Evolutionary conservation across 2,329 filamentous ascomycete genomes (phyloP).

Genomic region (Coniochaeta ligniaria): DNA sequence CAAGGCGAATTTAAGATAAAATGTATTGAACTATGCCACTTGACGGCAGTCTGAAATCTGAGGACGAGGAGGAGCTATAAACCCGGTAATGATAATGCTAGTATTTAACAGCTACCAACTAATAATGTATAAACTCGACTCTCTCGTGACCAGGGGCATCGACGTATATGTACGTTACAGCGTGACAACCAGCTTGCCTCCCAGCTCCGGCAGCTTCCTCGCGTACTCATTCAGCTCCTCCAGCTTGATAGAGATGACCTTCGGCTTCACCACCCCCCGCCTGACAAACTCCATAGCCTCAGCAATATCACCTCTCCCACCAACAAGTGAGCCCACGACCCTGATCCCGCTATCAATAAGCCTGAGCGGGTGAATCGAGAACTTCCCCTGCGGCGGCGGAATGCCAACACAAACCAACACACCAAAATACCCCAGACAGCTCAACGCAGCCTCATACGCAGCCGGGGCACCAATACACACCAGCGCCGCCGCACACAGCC

Average conservation of each 20-base stretch:
- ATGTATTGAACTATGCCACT: no score
- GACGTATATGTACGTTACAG: no score
- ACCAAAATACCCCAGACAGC: conserved; percentile 27
- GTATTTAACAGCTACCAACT: no score
- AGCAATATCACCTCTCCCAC: conserved; percentile 27
- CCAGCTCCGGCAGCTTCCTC: background rate
- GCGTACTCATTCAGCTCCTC: conserved; percentile 11
- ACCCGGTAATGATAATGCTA: no score
- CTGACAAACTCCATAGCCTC: conserved; percentile 32
- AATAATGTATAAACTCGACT: no score
- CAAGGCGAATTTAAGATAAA: no score
- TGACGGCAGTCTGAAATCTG: no score
- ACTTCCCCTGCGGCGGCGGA: conserved; percentile 15
- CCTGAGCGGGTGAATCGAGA: conserved; percentile 22
- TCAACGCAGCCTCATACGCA: conserved; percentile 26
- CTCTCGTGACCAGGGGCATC: no score
- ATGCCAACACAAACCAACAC: conserved; percentile 32
- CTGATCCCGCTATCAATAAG: conserved; percentile 26
- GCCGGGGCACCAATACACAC: conserved; percentile 19
- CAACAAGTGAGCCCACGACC: conserved; percentile 27
- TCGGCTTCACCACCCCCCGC: conserved; percentile 22
- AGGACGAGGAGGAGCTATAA: no score
- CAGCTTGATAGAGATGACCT: conserved; percentile 15
- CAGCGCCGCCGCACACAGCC: conserved; percentile 19
- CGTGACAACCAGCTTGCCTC: background rate